These are phyloP conservation scores for Caloboletus inedulis DNA, from an alignment of 1,284 basidiomycete species.

Conservation along the genomic window DNA sequence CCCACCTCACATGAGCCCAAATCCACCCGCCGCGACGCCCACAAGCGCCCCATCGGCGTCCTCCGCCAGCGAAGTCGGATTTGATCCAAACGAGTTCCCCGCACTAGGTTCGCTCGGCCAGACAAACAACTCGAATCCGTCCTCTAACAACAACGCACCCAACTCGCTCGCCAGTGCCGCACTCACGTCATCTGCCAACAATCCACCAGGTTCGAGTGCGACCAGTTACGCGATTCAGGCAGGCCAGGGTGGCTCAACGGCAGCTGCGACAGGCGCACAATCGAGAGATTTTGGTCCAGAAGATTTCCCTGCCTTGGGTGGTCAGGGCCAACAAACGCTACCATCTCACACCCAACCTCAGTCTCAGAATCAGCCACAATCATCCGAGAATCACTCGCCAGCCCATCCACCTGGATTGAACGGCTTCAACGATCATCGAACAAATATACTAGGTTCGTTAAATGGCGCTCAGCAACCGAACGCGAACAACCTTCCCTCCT, in stretches of 20 bases:
- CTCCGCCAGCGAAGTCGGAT: conserved; percentile 69
- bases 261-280: conserved; percentile 41
- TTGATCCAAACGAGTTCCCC: conserved; percentile 84
- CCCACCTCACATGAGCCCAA: conserved; percentile 53
- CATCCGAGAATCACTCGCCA: conserved; percentile 38
- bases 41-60: conserved; percentile 52
- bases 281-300: conserved; percentile 73
- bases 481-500: conserved; percentile 22
- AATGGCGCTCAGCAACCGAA: conserved; percentile 32
- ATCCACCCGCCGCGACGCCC: conserved; percentile 41
- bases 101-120: conserved; percentile 64
- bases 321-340: conserved; percentile 38
- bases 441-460: conserved; percentile 52
- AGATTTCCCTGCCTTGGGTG: conserved; percentile 80
- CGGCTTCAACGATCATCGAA: conserved; percentile 58
- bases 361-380: conserved; percentile 35
- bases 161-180: conserved; percentile 19
- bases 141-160: conserved; percentile 35
- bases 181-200: conserved; percentile 35
- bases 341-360: conserved; percentile 32
- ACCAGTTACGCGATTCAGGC: conserved; percentile 75
- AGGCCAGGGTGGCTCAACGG: conserved; percentile 51
- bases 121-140: conserved; percentile 34
- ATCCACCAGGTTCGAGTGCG: conserved; percentile 33
- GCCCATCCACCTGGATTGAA: conserved; percentile 70